Conservation (phyloP, 768 basidiomycete species). For the Boletus insuetus region DNA sequence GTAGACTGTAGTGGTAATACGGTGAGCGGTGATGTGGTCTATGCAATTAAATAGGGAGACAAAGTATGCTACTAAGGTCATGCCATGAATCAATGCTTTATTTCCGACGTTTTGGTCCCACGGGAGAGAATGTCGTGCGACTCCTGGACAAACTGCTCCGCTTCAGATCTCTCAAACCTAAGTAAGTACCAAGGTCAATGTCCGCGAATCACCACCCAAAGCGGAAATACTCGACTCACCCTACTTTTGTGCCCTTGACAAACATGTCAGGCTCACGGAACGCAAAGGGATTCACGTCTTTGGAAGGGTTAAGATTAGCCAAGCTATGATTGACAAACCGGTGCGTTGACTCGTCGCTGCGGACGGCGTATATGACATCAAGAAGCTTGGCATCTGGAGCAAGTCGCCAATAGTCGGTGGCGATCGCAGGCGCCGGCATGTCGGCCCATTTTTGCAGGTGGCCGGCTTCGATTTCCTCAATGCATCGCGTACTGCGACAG, state of each 20-base stretch:
- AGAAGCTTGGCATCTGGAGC: constrained; percentile 67
- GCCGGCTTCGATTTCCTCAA: constrained; percentile 79
- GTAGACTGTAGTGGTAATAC: no score
- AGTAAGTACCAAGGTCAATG: constrained; percentile 9
- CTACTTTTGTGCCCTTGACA: constrained; percentile 71
- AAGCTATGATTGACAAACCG: constrained; percentile 95
- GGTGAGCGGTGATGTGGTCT: constrained; percentile 23
- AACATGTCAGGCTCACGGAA: constrained; percentile 86
- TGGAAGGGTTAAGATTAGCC: constrained; percentile 73
- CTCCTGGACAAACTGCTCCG: constrained; percentile 60
- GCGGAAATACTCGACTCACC: constrained; percentile 44
- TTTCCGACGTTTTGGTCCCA: constrained; percentile 19
- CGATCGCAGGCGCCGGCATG: constrained; percentile 78
- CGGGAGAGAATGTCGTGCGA: constrained; percentile 54
- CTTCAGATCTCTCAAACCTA: constrained; percentile 68
- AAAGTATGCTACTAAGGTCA: constrained; percentile 4
- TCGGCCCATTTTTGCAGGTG: constrained; percentile 79
- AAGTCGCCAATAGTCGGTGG: constrained; percentile 95
- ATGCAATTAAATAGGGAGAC: constrained; percentile 9
- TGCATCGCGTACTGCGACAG: constrained; percentile 60
- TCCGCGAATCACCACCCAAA: constrained; percentile 7
- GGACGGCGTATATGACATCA: constrained; percentile 88
- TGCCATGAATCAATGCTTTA: constrained; percentile 23
- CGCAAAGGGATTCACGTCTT: constrained; percentile 89
- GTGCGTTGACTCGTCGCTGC: constrained; percentile 92